Evolutionary conservation across 148 eudicot species (phyloP).

Genomic region (Pharnaceum exiguum): DNA sequence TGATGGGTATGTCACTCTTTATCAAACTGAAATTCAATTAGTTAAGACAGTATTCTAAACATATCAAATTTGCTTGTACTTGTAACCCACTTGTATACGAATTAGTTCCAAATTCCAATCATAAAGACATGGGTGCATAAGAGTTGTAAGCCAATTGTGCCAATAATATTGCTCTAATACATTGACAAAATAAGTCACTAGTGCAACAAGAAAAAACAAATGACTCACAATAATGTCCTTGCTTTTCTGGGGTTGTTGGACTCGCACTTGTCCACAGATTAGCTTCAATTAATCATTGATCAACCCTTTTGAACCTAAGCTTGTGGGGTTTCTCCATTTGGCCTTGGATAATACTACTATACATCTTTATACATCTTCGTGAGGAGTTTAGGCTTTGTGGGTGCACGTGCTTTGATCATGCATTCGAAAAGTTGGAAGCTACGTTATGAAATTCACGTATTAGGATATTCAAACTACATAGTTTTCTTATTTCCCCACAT

Average conservation of each 20-base stretch:
- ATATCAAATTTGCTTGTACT: too few relatives aligned
- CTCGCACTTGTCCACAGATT: constrained; percentile 12
- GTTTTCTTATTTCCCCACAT: constrained; percentile 2
- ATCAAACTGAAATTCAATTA: too few relatives aligned
- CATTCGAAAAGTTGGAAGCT: not conserved
- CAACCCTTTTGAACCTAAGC: constrained; percentile 7
- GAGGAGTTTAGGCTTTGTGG: not conserved
- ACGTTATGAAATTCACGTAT: not conserved
- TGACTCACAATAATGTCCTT: too few relatives aligned
- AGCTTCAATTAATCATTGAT: constrained; percentile 19
- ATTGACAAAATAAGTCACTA: too few relatives aligned
- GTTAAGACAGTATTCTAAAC: too few relatives aligned
- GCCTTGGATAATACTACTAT: not conserved
- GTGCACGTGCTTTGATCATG: constrained; percentile 23
- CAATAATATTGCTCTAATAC: too few relatives aligned
- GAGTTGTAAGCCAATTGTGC: too few relatives aligned
- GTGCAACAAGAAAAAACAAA: too few relatives aligned
- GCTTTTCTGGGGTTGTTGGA: not conserved
- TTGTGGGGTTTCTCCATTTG: constrained; percentile 3
- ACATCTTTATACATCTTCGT: not conserved
- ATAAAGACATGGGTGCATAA: too few relatives aligned
- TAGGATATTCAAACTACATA: not conserved
- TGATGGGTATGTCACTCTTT: too few relatives aligned
- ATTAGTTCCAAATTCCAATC: too few relatives aligned
- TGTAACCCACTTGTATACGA: too few relatives aligned